These are phyloP conservation scores for Phaeoacremonium minimum DNA, from an alignment of 2,329 filamentous ascomycete genomes.

Conservation along the genomic window DNA sequence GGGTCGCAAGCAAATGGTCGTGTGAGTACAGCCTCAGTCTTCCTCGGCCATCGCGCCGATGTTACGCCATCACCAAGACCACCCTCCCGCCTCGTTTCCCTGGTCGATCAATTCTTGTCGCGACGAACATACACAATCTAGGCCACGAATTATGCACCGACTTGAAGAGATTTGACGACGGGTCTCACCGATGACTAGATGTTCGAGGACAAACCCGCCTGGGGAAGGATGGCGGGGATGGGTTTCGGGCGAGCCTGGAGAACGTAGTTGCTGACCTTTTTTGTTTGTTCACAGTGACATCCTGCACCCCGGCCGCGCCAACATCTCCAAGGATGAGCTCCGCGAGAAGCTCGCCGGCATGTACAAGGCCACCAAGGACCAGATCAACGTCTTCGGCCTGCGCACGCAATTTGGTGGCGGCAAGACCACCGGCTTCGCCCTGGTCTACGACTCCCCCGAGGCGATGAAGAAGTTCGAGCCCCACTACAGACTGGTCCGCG, in stretches of 20 bases:
- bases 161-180: no score
- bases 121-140: no score
- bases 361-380: slow-evolving; percentile 98
- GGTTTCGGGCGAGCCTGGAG: no score
- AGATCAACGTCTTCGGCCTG: slow-evolving; percentile 97
- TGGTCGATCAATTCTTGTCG: no score
- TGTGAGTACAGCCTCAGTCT: slow-evolving; percentile 61
- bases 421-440: slow-evolving; percentile 98
- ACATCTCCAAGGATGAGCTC: slow-evolving; percentile 99
- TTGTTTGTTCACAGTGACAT: slow-evolving; percentile 90
- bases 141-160: no score
- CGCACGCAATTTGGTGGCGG: slow-evolving; percentile 98
- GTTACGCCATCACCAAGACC: slow-evolving; percentile 6
- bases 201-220: no score
- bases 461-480: slow-evolving; percentile 99
- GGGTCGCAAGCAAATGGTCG: slow-evolving; percentile 98
- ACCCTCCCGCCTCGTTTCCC: background rate
- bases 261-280: no score
- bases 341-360: slow-evolving; percentile 88
- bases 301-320: slow-evolving; percentile 96
- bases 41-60: slow-evolving; percentile 7
- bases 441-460: slow-evolving; percentile 97
- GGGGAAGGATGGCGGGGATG: no score
- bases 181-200: no score
- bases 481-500: slow-evolving; percentile 91